These are phyloP conservation scores for Globisporangium uncinulatum DNA, from an alignment of 352 stramenopile genomes.

Conservation along the genomic window DNA sequence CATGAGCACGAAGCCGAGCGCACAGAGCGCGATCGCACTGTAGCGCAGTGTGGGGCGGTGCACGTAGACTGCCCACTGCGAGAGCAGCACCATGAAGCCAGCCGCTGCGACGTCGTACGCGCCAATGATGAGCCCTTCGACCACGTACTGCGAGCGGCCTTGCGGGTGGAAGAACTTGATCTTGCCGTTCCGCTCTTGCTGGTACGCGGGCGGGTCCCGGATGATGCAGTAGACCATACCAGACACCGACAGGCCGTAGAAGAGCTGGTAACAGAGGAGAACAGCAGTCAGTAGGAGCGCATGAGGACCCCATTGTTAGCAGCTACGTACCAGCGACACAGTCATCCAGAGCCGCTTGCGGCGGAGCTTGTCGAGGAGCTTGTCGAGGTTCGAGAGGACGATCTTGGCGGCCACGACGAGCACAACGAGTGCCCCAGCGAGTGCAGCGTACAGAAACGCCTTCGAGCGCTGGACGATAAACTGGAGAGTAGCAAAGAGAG, in stretches of 20 bases:
- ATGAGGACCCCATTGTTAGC: background rate
- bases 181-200: conserved; percentile 67
- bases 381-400: conserved; percentile 60
- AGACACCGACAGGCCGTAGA: conserved; percentile 84
- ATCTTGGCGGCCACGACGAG: conserved; percentile 47
- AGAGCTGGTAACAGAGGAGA: conserved; percentile 32
- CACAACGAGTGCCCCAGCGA: conserved; percentile 22
- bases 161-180: conserved; percentile 86
- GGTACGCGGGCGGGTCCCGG: conserved; percentile 71
- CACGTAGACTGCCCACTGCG: conserved; percentile 79
- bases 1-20: conserved; percentile 70
- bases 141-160: conserved; percentile 76
- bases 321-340: conserved; percentile 50
- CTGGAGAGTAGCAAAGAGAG: conserved; percentile 10
- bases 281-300: background rate
- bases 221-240: conserved; percentile 90
- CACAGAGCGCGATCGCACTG: conserved; percentile 46
- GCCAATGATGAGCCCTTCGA: conserved; percentile 79
- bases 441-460: conserved; percentile 48
- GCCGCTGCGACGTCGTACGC: conserved; percentile 61
- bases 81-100: conserved; percentile 71
- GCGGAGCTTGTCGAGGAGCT: conserved; percentile 62
- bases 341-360: conserved; percentile 86
- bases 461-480: conserved; percentile 69
- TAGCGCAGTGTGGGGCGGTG: conserved; percentile 52